Evolutionary conservation across 768 basidiomycete genomes (phyloP), one percentile per base, ranked within the genome.

Genomic region (Tricholoma saponaceum): DNA sequence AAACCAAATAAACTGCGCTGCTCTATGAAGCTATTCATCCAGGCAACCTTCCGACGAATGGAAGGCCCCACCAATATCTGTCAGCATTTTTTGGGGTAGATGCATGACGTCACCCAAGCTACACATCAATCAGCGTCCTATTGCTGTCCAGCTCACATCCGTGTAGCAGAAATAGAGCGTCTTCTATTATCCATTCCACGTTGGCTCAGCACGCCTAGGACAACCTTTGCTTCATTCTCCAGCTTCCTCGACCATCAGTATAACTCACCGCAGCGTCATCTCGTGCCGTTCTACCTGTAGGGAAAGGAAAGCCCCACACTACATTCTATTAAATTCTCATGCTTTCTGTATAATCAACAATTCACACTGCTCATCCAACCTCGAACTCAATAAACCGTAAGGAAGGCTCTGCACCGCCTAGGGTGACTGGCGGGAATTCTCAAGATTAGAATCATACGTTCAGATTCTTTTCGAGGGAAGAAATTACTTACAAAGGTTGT

Each of bases 381-480:
- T 70, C 70, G 39, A 74, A 73, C 61, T 77, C 74, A n/a, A 74
- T 59, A 43, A 75, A 77, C 8, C 74, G 70, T 33, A 69, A 63
- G 5, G 69, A 64, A 13, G 73, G 63, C 61, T 72, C 70, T 3
- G 68, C 69, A 16, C 71, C 70, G 20, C 73, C 73, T n/a, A 74
- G 60, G 6, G 66, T 66, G 51, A 74, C 76, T 76, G 41, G 22
- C 20, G 4, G 4, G 5, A 14, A 14, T 41, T 33, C 25, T 56
- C 58, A 7, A 59, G 58, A 33, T n/a, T 3, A 51, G 25, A 28
- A 50, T 30, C 22, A 12, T n/a, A 57, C 14, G 10, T 13, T n/a
- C n/a, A n/a, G n/a, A n/a, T n/a, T 50, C 28, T 22, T 23, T 30
- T 47, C 18, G 46, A 52, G 22, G 18, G 14, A 12, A 26, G 13